Evolutionary conservation across 768 basidiomycete genomes (phyloP).

Genomic region (Mycena galericulata): DNA sequence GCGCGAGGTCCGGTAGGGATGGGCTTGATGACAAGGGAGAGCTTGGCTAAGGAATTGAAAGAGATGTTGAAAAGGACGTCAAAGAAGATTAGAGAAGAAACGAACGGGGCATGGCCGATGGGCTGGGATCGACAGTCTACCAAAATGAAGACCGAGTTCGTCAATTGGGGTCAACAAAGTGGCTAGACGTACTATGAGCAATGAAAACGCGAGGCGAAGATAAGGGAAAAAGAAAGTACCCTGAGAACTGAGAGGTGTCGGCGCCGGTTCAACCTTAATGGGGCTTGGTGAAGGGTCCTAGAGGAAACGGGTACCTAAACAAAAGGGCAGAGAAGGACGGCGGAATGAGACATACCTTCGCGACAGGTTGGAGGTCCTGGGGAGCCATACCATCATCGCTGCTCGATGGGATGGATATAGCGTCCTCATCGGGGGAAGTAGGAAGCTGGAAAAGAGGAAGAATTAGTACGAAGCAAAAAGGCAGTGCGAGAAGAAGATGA

Average conservation of each 20-base stretch:
- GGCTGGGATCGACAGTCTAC: background rate
- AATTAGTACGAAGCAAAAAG: background rate
- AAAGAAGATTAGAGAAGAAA: background rate
- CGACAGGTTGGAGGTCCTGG: background rate
- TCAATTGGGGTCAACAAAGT: background rate
- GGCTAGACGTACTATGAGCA: background rate
- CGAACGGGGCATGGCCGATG: background rate
- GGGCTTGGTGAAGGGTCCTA: background rate
- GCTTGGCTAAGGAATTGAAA: background rate
- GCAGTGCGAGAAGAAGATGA: background rate
- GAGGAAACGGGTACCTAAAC: background rate
- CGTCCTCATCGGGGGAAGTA: background rate
- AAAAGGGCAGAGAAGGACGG: no score
- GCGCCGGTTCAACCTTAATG: background rate
- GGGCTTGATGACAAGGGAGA: background rate
- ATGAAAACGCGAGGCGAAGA: background rate
- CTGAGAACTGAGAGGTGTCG: background rate
- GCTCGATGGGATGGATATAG: background rate
- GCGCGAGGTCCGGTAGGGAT: background rate
- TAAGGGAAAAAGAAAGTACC: background rate
- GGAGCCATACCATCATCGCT: background rate
- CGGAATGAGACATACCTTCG: no score
- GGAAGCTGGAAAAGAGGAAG: background rate
- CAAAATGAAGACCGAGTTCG: background rate
- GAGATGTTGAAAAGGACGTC: background rate